Base-by-base conservation (phyloP, 2,329 filamentous ascomycete genomes). In the Coniella vitis region DNA sequence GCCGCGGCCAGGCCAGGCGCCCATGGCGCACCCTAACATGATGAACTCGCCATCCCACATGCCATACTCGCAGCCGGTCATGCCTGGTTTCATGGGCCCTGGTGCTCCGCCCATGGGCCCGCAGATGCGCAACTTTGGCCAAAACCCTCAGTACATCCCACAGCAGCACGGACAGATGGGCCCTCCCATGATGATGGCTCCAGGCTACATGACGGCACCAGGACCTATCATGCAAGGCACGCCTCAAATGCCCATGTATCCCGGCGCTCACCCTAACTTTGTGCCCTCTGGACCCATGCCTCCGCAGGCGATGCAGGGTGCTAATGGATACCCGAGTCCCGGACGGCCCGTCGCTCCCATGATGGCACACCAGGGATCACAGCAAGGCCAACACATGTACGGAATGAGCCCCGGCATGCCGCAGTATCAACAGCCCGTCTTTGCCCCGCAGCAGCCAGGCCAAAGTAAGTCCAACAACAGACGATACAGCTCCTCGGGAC, bases 321-420 rank as follows among this genome's bases (percentile, higher is more conserved):
- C 79, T 7, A 86, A 84, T 58, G 88, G 89, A 14, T 95, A 87
- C 61, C 87, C 89, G n/a, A 96, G 91, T 63, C 91, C 91, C 1
- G 83, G 88, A 49, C 81, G 90, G 41, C 83, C 84, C 22, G 65
- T 73, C 17, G 88, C 93, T 12, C 84, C 88, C 2, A 89, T 94
- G 83, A 97, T 97, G 91, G 87, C 84, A 60, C 90, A 90, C 57
- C 89, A 95, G 69, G 88, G 88, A 48, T 96, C 90, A 22, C 91
- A 96, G 61, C 90, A 95, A 65, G 90, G 90, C 36, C 89, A 94
- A 63, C 81, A 71, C 60, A 80, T 73, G 69, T 90, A 78, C 72
- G 86, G 79, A 55, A 87, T 90, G 83, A 86, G 83, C 59, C 84
- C 84, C 38, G 83, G 75, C 14, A 76, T 84, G 66, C 84, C 84